A percentile compares a stretch with the other conserved stretches of the same genome.
phyloP scores from a whole-genome alignment of 2,329 filamentous ascomycete genomes.

The Verticillium longisporum region DNA sequence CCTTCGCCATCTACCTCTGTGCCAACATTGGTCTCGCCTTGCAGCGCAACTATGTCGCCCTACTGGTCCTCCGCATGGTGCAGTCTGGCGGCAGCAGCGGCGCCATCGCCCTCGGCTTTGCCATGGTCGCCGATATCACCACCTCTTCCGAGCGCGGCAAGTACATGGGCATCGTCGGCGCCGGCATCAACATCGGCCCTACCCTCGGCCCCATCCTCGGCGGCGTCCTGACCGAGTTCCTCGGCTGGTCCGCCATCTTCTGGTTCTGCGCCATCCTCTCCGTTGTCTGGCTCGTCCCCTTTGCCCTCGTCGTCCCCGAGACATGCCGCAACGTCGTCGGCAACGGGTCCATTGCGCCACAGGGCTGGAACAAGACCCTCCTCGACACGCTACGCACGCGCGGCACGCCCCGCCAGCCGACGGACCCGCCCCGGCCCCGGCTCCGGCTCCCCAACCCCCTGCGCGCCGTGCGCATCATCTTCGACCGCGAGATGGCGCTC shows the following conservation, averaged over 20 bases:
- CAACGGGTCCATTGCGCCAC: constrained; percentile 54
- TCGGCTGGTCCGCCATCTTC: constrained; percentile 63
- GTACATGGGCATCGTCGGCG: constrained; percentile 63
- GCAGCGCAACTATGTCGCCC: constrained; percentile 48
- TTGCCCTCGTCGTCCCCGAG: constrained; percentile 51
- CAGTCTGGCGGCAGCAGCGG: constrained; percentile 61
- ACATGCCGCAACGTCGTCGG: constrained; percentile 54
- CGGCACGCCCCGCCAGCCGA: constrained; percentile 9
- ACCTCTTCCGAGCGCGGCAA: constrained; percentile 63
- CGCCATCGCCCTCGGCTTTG: constrained; percentile 64
- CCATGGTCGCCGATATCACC: constrained; percentile 65
- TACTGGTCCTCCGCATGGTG: constrained; percentile 54
- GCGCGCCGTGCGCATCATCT: constrained; percentile 43
- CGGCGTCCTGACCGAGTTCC: constrained; percentile 54
- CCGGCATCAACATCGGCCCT: constrained; percentile 49
- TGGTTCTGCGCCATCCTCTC: constrained; percentile 59
- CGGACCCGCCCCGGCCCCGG: constrained; percentile 27
- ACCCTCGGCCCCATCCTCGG: constrained; percentile 54
- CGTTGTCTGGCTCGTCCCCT: constrained; percentile 43
- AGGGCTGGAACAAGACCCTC: constrained; percentile 50
- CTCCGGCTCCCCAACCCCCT: constrained; percentile 51
- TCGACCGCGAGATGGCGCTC: constrained; percentile 51
- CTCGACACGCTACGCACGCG: constrained; percentile 38
- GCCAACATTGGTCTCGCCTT: constrained; percentile 55
- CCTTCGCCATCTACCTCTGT: constrained; percentile 48